phyloP scores from a whole-genome alignment of 148 eudicot species.

The Rhododendron henanense region DNA sequence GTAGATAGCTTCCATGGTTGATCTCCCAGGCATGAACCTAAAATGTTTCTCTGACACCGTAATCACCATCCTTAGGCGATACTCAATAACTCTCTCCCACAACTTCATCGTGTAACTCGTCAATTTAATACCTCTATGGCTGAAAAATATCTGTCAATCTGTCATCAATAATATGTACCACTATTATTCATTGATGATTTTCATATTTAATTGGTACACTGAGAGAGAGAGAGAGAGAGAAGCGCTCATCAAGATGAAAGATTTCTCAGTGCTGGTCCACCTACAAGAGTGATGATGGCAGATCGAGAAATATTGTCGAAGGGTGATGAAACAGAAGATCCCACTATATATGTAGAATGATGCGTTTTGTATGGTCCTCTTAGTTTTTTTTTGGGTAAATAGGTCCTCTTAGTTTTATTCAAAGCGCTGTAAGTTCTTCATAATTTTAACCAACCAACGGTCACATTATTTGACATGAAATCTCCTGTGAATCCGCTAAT shows the following conservation, averaged over 20 bases:
- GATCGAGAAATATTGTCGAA: too few relatives aligned
- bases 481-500: background rate
- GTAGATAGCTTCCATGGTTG: too few relatives aligned
- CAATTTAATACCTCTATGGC: too few relatives aligned
- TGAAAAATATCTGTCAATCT: too few relatives aligned
- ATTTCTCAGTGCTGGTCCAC: background rate
- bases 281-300: background rate
- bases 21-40: too few relatives aligned
- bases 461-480: background rate
- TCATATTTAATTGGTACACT: background rate
- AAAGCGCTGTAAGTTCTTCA: background rate
- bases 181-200: background rate
- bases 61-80: too few relatives aligned
- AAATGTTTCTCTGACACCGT: too few relatives aligned
- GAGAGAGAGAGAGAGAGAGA: background rate
- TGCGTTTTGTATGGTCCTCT: background rate
- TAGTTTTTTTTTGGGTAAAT: too few relatives aligned
- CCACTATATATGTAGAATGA: background rate
- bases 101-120: too few relatives aligned
- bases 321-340: background rate
- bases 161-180: too few relatives aligned
- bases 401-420: background rate
- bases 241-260: background rate
- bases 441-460: too few relatives aligned
- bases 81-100: too few relatives aligned